Evolutionary conservation across 768 basidiomycete genomes (phyloP), one percentile per base, ranked within the genome.

Genomic region (Lentinula boryana): DNA sequence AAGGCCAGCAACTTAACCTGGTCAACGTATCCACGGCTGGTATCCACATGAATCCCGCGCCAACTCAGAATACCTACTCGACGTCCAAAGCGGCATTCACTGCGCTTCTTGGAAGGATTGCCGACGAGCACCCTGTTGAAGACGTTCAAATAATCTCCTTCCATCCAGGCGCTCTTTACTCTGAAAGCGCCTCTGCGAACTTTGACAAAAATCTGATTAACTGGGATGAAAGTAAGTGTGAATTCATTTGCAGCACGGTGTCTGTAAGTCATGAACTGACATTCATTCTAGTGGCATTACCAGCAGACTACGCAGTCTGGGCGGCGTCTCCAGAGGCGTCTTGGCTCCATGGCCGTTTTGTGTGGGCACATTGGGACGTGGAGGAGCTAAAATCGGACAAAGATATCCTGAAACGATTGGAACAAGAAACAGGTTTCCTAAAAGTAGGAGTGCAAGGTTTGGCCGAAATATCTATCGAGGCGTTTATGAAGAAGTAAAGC

Each of bases 301-400:
- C 55, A 6, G 55, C 38, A 41, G 40, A 56, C 27, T 56, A 40
- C 27, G 36, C 55, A 3, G 55, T 56, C 15, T 56, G 55, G 55
- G 55, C 55, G 7, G 55, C 55, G 5, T 56, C 55, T 43, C 55
- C 55, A 10, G 40, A 56, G 38, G 55, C 40, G 9, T 1, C 18
- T 35, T 56, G 55, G 55, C 23, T 56, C 16, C 55, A 56, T 43
- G 40, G 55, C 2, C 54, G 54, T 15, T 55, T 55, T 41, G 35
- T 55, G 33, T 55, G 54, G 54, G 54, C 54, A 9, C 54, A 55
- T 27, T 55, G 54, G 54, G 54, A 55, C 36, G 54, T 55, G 6
- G 38, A 40, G 8, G 55, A 56, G 32, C 23, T 56, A 21, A 56
- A 32, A 43, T 9, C 36, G 4, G 23, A 56, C 40, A 21, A 21